Evolutionary conservation across 1,139 yeast species (phyloP).

Genomic region (Saccharomyces hybrid): DNA sequence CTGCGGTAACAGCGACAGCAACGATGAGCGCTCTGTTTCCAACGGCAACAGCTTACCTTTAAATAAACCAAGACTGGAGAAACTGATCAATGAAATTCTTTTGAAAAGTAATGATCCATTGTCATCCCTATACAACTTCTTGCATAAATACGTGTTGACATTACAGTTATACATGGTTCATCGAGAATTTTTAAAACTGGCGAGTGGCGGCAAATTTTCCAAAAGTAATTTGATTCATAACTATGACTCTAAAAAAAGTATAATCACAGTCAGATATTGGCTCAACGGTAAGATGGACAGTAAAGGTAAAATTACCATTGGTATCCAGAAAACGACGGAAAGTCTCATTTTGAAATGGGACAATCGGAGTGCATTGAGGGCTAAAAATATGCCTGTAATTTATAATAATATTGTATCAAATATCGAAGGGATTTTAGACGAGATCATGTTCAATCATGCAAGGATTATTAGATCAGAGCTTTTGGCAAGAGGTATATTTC

Average conservation of each 20-base stretch:
- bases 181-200: conserved; percentile 51
- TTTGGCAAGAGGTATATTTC: conserved; percentile 25
- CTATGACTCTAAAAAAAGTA: conserved; percentile 54
- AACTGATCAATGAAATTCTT: conserved; percentile 50
- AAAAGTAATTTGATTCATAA: conserved; percentile 59
- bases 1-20: background rate
- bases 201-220: conserved; percentile 50
- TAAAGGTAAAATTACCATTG: conserved; percentile 55
- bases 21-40: background rate
- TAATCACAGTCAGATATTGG: conserved; percentile 70
- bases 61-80: conserved; percentile 37
- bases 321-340: conserved; percentile 44
- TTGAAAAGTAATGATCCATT: conserved; percentile 42
- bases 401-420: conserved; percentile 31
- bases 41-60: conserved; percentile 16
- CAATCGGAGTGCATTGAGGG: conserved; percentile 21
- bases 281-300: conserved; percentile 40
- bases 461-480: conserved; percentile 27
- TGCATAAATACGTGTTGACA: conserved; percentile 65
- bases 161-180: conserved; percentile 68
- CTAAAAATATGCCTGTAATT: conserved; percentile 26
- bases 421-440: conserved; percentile 32
- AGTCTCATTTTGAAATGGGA: conserved; percentile 59
- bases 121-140: conserved; percentile 53
- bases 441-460: conserved; percentile 32